phyloP scores from a whole-genome alignment of 257 asterid genomes.

The Handroanthus guayacan region DNA sequence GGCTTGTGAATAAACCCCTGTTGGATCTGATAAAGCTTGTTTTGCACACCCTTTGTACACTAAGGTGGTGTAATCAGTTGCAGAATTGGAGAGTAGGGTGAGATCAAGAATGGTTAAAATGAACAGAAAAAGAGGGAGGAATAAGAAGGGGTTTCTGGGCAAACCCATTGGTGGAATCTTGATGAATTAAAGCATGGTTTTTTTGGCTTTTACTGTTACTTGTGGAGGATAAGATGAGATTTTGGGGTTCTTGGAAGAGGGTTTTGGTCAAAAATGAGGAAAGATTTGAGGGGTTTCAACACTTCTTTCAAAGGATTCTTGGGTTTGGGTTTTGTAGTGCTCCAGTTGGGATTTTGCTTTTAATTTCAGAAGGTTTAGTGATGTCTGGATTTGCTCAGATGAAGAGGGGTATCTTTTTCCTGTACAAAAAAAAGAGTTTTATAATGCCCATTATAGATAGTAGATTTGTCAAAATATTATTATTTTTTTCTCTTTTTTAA shows the following conservation, averaged over 20 bases:
- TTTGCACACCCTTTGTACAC: conserved; percentile 86
- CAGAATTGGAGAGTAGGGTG: conserved; percentile 51
- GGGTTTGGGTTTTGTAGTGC: conserved; percentile 50
- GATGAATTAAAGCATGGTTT: conserved; percentile 52
- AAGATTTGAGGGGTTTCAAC: conserved; percentile 36
- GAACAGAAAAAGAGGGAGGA: conserved; percentile 35
- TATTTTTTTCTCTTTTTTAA: background rate
- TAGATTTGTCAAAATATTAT: conserved; percentile 6
- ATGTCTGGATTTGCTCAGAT: conserved; percentile 43
- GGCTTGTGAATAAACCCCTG: conserved; percentile 74
- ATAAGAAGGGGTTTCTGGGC: conserved; percentile 45
- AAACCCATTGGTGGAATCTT: conserved; percentile 55
- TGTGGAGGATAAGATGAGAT: conserved; percentile 24
- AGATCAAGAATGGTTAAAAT: conserved; percentile 42
- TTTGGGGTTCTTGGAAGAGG: conserved; percentile 39
- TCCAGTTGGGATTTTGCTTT: conserved; percentile 40
- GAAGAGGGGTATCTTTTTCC: conserved; percentile 39
- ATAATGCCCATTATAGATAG: conserved; percentile 26
- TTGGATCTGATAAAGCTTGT: conserved; percentile 73
- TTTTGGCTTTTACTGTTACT: background rate
- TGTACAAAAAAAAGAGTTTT: conserved; percentile 19
- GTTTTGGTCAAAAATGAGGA: conserved; percentile 37
- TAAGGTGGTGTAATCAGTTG: conserved; percentile 59
- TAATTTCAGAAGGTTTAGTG: conserved; percentile 33
- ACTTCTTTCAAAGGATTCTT: conserved; percentile 37